Evolutionary conservation across 345 rosid genomes (phyloP).

Genomic region (Clarkia xantiana): DNA sequence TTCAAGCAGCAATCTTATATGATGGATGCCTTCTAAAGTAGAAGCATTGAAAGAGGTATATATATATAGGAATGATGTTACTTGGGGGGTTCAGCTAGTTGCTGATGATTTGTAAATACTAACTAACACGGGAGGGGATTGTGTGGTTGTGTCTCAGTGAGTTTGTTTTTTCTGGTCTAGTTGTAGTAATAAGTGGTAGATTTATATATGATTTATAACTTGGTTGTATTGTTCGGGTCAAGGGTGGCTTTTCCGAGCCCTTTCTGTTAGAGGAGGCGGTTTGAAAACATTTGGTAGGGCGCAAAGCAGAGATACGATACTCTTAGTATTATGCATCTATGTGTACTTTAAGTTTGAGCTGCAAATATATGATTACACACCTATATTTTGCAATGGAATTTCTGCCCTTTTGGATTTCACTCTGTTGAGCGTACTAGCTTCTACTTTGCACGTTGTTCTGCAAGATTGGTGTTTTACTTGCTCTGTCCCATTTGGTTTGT

Average conservation of each 20-base stretch:
- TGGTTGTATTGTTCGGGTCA: neutral
- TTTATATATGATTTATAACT: neutral
- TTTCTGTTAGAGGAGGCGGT: neutral
- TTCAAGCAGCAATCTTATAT: too few species aligned
- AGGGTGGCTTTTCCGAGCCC: neutral
- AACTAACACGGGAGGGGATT: conserved; percentile 2
- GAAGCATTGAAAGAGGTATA: too few species aligned
- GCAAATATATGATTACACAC: neutral
- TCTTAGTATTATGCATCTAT: neutral
- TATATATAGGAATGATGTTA: too few species aligned
- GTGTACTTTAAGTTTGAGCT: neutral
- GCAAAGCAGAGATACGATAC: neutral
- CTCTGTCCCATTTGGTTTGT: too few species aligned
- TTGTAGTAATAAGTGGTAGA: neutral
- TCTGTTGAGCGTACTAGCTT: neutral
- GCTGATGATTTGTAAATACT: neutral
- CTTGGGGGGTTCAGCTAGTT: too few species aligned
- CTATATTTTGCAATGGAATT: conserved; percentile 2
- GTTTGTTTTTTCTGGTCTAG: neutral
- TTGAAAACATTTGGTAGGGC: neutral
- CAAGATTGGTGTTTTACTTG: neutral
- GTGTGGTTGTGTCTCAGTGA: neutral
- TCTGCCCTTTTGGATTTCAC: neutral
- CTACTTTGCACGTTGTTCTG: neutral
- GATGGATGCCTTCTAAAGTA: too few species aligned